Conservation (phyloP, 441 rosid genomes). For the Jatropha podagrica region DNA sequence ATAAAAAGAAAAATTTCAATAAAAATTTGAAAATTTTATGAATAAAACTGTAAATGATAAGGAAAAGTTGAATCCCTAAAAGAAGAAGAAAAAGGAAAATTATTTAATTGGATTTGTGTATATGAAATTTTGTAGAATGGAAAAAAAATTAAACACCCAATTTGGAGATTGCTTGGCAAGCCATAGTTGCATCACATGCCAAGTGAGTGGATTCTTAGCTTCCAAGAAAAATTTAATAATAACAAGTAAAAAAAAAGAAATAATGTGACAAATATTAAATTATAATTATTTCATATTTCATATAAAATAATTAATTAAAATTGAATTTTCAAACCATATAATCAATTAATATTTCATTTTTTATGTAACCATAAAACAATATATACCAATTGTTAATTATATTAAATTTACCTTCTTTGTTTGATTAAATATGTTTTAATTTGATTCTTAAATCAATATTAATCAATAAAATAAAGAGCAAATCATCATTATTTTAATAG, state of each 20-base stretch:
- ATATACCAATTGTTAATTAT: not conserved
- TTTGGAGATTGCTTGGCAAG: constrained; percentile 2
- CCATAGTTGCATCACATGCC: constrained; percentile 26
- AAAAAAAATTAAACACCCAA: not conserved
- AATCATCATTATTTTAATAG: not conserved
- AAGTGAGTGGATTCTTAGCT: constrained; percentile 42
- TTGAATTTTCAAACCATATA: not conserved
- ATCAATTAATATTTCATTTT: too few species aligned
- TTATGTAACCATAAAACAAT: too few species aligned
- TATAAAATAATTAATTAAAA: not conserved
- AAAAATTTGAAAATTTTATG: not conserved
- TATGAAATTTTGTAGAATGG: not conserved
- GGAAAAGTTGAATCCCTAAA: not conserved
- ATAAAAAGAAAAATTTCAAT: not conserved
- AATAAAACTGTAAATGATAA: constrained; percentile 2
- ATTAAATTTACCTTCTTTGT: not conserved
- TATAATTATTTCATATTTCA: not conserved
- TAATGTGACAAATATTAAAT: constrained; percentile 14
- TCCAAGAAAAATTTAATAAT: constrained; percentile 33
- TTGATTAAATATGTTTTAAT: not conserved
- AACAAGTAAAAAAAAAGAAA: not conserved
- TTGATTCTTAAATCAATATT: not conserved
- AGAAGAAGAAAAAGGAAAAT: not conserved
- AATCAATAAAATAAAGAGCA: not conserved
- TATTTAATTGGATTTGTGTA: not conserved